These are phyloP conservation scores for Chaetomium tenue DNA, from an alignment of 495 filamentous ascomycete species.

Conservation along the genomic window DNA sequence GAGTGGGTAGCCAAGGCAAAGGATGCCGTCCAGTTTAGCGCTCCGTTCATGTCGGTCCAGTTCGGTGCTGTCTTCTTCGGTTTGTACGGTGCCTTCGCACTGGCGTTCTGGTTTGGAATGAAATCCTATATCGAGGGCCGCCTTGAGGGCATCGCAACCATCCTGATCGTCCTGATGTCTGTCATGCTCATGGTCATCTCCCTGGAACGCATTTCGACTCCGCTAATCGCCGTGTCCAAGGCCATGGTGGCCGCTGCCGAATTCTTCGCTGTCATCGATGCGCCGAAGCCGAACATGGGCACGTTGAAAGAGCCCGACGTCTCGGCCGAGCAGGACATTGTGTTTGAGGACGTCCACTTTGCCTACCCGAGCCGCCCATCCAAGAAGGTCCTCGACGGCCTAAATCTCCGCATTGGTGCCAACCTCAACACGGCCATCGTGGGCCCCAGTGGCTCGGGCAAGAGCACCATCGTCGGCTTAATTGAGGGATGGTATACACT, in stretches of 20 bases:
- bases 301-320: conserved; percentile 48
- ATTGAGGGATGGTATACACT: conserved; percentile 92
- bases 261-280: conserved; percentile 59
- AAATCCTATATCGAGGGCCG: conserved; percentile 42
- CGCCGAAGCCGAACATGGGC: conserved; percentile 46
- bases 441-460: conserved; percentile 80
- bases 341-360: conserved; percentile 60
- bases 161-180: conserved; percentile 54
- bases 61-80: conserved; percentile 45
- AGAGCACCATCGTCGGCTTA: conserved; percentile 87
- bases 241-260: conserved; percentile 55
- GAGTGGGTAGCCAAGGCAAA: conserved; percentile 59
- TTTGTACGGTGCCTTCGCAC: conserved; percentile 44
- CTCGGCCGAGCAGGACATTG: conserved; percentile 54
- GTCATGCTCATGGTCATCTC: conserved; percentile 57
- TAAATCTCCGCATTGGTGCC: conserved; percentile 60
- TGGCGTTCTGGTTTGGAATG: conserved; percentile 56
- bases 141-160: conserved; percentile 45
- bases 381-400: conserved; percentile 56
- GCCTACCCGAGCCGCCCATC: conserved; percentile 68
- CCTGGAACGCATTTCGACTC: conserved; percentile 52
- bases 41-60: conserved; percentile 46
- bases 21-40: conserved; percentile 48
- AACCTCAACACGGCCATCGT: conserved; percentile 89
- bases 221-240: conserved; percentile 51